Base-by-base conservation (phyloP, 306 rosid genomes). In the Cucurbita maxima region DNA sequence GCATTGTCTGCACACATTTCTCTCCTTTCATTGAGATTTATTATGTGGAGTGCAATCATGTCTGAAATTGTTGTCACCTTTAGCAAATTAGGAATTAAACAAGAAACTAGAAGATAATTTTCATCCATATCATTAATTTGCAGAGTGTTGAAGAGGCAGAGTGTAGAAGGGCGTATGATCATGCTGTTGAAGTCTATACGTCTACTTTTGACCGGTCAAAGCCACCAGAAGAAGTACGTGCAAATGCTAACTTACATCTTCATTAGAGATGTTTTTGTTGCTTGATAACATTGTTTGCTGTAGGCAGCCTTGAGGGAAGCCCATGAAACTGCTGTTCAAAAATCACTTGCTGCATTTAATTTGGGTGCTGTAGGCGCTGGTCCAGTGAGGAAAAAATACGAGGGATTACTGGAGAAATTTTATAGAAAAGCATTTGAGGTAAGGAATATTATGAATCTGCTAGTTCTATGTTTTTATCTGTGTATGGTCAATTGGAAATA, bases 91-190 rank as follows among this genome's bases (percentile, higher is more conserved):
- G 16, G 22, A 52, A n/a, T 40, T 38, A 16, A 15, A 11, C 36
- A 16, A 52, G n/a, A 36, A 15, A 53, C 12, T 20, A 6, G 30
- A 37, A 51, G 47, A 52, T 80, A n/a, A 62, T 79, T 75, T 69
- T 75, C 88, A 94, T 47, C 52, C 52, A 47, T 47, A 40, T 54
- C 75, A 69, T 53, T 80, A 20, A 67, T 78, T 74, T 72, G 77
- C 88, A 94, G 99, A 91, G 89, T 82, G 99, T 91, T 75, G 99
- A 91, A 85, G 99, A 91, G 83, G 82, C 92, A 1, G 97, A 89
- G 87, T 94, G 99, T 75, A 90, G 78, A n/a, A 82, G 79, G 76
- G 97, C 99, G 45, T 88, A 83, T 83, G 97, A 91, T 79, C 80
- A 79, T 72, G 96, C 97, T 72, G 55, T 88, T 68, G 92, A 88